Base-by-base conservation (phyloP, 2,329 filamentous ascomycete species). In the Monosporascus sp. region DNA sequence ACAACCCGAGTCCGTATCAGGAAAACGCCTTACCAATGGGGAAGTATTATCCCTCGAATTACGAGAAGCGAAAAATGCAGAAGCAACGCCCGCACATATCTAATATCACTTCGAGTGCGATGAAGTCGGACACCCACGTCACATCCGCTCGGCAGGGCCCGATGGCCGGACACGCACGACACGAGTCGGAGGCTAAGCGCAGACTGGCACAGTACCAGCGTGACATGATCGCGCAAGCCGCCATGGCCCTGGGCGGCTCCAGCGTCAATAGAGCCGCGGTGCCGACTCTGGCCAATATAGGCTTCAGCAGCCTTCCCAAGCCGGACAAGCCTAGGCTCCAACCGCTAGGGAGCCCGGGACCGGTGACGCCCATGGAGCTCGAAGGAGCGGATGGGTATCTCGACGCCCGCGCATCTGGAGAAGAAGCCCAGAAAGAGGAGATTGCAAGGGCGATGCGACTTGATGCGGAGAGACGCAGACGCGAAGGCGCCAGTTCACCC, bases 21-120 rank as follows among this genome's bases (percentile, higher is more conserved):
- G 74, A 75, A 38, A 73, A 67, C 37, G 67, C 73, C 4, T 67
- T 82, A 35, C 79, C 81, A 0, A 72, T 83, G 68, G 82, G 82
- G 24, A 85, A 85, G 67, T 86, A 85, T 60, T 83, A 85, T 54
- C 82, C 82, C 0, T 77, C 80, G 25, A 85, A 85, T 66, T 85
- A 83, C 60, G 79, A 82, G 58, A 72, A 70, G 27, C 65, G 72
- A 49, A 70, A 54, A 52, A 50, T 52, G 41, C 60, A 65, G 45
- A 53, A 56, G 39, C 41, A 48, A 49, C 58, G 62, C 5, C 57
- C 62, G 17, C 48, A 57, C n/a, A 57, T 64, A 27, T 59, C 66
- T 5, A 54, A 56, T 17, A 58, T 62, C 44, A 52, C 68, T 49
- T 60, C 70, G n/a, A 62, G 67, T 50, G 61, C 65, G 3, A 60